These are phyloP conservation scores for Pluteus cervinus DNA, from an alignment of 768 basidiomycete genomes.

Conservation along the genomic window DNA sequence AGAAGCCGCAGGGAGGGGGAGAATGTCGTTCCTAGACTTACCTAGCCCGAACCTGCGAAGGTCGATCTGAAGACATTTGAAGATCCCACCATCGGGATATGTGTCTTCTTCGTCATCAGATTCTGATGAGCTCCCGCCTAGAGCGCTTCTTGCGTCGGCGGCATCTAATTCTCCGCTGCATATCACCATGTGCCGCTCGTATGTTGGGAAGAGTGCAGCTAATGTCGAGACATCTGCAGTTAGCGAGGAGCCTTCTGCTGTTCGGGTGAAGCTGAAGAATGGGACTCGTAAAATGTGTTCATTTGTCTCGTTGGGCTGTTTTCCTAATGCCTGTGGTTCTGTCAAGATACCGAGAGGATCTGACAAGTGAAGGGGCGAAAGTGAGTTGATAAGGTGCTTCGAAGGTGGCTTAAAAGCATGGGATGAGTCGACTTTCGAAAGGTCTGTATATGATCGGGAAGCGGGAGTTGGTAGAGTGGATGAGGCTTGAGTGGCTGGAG, in stretches of 20 bases:
- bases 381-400: conserved; percentile 23
- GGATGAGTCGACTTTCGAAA: conserved; percentile 23
- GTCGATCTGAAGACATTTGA: conserved; percentile 75
- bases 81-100: conserved; percentile 28
- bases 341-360: background rate
- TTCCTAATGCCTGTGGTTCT: background rate
- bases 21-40: conserved; percentile 20
- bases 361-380: conserved; percentile 10
- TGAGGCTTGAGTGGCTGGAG: conserved; percentile 35
- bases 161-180: conserved; percentile 65
- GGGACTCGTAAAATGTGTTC: conserved; percentile 35
- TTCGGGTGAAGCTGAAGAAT: conserved; percentile 78
- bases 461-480: conserved; percentile 26
- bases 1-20: background rate
- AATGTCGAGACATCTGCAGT: conserved; percentile 67
- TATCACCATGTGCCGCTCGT: conserved; percentile 68
- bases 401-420: conserved; percentile 25
- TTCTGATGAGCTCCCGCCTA: conserved; percentile 19
- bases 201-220: conserved; percentile 63
- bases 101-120: conserved; percentile 33
- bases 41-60: conserved; percentile 67
- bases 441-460: conserved; percentile 40
- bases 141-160: conserved; percentile 40
- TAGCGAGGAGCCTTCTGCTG: conserved; percentile 69
- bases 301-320: background rate